Conservation (phyloP, 306 rosid genomes). For the Cicer pinnatifidum region DNA sequence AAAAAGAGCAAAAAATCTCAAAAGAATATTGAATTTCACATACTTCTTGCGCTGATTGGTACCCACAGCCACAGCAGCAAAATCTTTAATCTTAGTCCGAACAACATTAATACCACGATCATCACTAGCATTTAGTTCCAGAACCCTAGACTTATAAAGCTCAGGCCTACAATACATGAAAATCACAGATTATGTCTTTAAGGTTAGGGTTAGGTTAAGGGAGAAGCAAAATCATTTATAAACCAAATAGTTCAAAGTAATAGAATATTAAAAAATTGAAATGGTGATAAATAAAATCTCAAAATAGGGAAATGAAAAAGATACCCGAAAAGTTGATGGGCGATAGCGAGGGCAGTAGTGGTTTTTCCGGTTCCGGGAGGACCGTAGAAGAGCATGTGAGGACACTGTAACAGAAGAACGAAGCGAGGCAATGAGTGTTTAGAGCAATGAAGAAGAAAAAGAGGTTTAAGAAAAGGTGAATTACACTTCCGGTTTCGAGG, state of each 20-base stretch:
- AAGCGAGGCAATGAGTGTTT: slow-evolving; percentile 3
- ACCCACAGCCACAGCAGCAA: slow-evolving; percentile 88
- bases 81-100: slow-evolving; percentile 87
- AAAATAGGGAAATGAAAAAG: background rate
- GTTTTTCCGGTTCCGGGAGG: slow-evolving; percentile 97
- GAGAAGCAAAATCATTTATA: too few relatives aligned
- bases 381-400: slow-evolving; percentile 95
- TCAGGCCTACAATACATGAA: slow-evolving; percentile 64
- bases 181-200: background rate
- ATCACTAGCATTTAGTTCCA: slow-evolving; percentile 97
- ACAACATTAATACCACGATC: slow-evolving; percentile 96
- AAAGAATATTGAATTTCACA: slow-evolving; percentile 9
- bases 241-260: background rate
- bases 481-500: slow-evolving; percentile 80
- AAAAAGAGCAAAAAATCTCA: background rate
- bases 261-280: slow-evolving; percentile 3
- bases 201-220: background rate
- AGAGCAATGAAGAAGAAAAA: background rate
- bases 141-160: slow-evolving; percentile 84
- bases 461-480: background rate
- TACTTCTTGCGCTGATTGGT: slow-evolving; percentile 61
- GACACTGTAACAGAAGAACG: slow-evolving; percentile 55
- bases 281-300: background rate
- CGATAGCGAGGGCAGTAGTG: slow-evolving; percentile 90
- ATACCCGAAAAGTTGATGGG: slow-evolving; percentile 88